Evolutionary conservation across 2,329 filamentous ascomycete genomes (phyloP).

Genomic region (Lasiodiplodia citricola): DNA sequence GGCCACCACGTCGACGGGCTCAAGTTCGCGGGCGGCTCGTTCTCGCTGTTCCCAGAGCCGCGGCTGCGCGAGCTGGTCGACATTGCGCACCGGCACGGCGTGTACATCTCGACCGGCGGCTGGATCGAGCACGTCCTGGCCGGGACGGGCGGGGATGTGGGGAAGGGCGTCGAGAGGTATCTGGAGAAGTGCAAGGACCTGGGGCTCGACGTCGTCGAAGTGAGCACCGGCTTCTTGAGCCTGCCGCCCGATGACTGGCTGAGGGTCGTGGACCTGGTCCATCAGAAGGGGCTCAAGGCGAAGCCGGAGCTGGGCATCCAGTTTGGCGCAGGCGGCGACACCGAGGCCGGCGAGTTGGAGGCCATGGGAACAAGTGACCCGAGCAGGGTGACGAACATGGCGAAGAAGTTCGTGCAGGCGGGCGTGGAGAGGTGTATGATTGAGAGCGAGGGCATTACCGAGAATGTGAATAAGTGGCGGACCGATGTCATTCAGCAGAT

Average conservation of each 20-base stretch:
- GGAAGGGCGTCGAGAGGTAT: conserved; percentile 57
- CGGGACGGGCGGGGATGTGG: conserved; percentile 50
- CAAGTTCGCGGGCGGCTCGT: conserved; percentile 61
- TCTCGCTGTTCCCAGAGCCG: conserved; percentile 56
- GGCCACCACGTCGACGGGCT: conserved; percentile 60
- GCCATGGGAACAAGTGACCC: conserved; percentile 57
- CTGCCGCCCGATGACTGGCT: conserved; percentile 32
- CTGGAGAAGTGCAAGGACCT: conserved; percentile 58
- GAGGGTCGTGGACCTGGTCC: conserved; percentile 38
- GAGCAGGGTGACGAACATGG: conserved; percentile 55
- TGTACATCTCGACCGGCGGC: conserved; percentile 62
- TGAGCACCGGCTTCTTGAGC: conserved; percentile 60
- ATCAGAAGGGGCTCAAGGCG: conserved; percentile 55
- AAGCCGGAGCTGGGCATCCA: conserved; percentile 64
- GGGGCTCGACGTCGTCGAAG: conserved; percentile 61
- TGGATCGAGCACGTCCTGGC: conserved; percentile 60
- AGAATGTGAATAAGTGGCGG: conserved; percentile 59
- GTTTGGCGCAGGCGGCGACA: conserved; percentile 63
- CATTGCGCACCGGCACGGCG: conserved; percentile 55
- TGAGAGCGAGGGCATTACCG: conserved; percentile 65
- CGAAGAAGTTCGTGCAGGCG: conserved; percentile 55
- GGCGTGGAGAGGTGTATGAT: conserved; percentile 64
- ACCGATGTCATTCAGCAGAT: conserved; percentile 62
- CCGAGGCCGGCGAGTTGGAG: conserved; percentile 53
- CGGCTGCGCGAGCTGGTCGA: conserved; percentile 55